Base-by-base conservation (phyloP, 192 early-diverging fungal species). In the Rhizophagus prolifer region DNA sequence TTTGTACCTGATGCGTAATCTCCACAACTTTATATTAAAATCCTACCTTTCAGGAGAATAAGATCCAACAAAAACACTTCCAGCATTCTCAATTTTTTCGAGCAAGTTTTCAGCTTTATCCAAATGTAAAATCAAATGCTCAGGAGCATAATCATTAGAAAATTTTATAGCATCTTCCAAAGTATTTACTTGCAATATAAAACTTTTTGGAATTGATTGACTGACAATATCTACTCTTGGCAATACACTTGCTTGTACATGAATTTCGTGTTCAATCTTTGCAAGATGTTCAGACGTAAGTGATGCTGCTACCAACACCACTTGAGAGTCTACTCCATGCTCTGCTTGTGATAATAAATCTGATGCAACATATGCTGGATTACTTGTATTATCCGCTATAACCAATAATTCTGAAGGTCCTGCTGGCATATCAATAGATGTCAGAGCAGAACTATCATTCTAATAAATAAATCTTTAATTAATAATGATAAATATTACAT, bases 1-100 rank as follows among this genome's bases (percentile, higher is more conserved):
- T 98, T 99, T 21, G 98, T 99, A 63, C 98, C 98, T 0, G 96
- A 97, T 5, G 98, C 98, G 84, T 99, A 99, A 82, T 99, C 98
- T 70, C 98, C 98, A 78, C 96, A 97, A 76, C 94, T 93, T 69
- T 47, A 41, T 34, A 34, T 34, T 34, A 63, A 50, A 28, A n/a
- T 10, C 23, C 30, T 26, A 93, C 92, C 90, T 94, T 82, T 98
- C 98, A 12, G 98, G 96, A 34, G 97, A 95, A 81, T 92, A 99
- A 68, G 87, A 88, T 0, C 98, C 98, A 58, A 99, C 94, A 91
- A 99, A 99, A 58, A 99, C 95, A 72, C 92, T 94, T 25, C 98
- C 98, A 23, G 98, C 98, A 81, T 96, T 97, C 64, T 87, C 78
- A 16, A 99, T 90, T 46, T 86, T 76, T 13, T 85, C 78, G 3